Evolutionary conservation across 306 rosid species (phyloP).

Genomic region (Citrullus amarus): DNA sequence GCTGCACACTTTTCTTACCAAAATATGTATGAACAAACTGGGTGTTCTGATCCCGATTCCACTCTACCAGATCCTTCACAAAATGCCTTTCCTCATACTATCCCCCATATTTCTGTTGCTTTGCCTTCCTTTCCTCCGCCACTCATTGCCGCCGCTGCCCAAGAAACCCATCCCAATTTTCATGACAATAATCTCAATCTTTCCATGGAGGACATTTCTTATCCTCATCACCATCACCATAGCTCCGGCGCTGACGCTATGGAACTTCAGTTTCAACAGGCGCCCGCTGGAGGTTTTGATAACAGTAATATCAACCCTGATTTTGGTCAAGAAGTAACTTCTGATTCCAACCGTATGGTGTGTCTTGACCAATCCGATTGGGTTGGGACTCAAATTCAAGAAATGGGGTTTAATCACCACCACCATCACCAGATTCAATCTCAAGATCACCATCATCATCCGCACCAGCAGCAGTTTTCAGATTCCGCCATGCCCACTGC

Average conservation of each 20-base stretch:
- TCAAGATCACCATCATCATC: conserved; percentile 7
- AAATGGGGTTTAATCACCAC: conserved; percentile 17
- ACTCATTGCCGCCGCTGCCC: conserved; percentile 9
- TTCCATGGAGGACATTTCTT: conserved; percentile 42
- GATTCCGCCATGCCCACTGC: conserved; percentile 11
- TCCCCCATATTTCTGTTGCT: conserved; percentile 9
- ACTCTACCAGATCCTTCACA: conserved; percentile 18
- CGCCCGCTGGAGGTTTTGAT: conserved; percentile 21
- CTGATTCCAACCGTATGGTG: background rate
- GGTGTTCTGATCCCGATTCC: conserved; percentile 52
- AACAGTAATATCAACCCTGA: background rate
- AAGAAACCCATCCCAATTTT: conserved; percentile 12
- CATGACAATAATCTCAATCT: conserved; percentile 32
- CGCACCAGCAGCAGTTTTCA: background rate
- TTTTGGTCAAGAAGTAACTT: background rate
- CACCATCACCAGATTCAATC: conserved; percentile 12
- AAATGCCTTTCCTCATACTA: conserved; percentile 14
- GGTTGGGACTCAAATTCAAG: conserved; percentile 40
- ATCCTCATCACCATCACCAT: conserved; percentile 31
- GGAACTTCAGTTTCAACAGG: conserved; percentile 35
- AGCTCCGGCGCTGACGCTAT: conserved; percentile 14
- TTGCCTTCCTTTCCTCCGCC: conserved; percentile 9
- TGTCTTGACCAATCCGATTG: conserved; percentile 30
- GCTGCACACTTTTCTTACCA: background rate
- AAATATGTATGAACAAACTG: conserved; percentile 23